Percentiles rank a stretch among this genome's conserved stretches.
Evolutionary conservation across 768 basidiomycete species (phyloP).

Genomic region (Ramaria rubella): DNA sequence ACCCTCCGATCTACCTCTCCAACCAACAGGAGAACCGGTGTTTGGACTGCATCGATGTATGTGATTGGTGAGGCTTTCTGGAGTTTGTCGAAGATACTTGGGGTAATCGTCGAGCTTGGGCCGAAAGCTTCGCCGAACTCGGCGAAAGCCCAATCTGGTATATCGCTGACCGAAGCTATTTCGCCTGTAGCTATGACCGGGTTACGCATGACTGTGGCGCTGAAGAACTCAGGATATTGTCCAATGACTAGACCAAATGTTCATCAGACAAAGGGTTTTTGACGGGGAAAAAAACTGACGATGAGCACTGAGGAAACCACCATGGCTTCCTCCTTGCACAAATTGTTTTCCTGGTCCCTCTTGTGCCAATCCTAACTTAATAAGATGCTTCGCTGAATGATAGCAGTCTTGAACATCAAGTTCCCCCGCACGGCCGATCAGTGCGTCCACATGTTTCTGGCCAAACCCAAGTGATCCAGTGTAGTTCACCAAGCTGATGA

Average conservation of each 20-base stretch:
- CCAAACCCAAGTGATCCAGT: constrained; percentile 64
- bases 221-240: constrained; percentile 53
- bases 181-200: constrained; percentile 62
- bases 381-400: constrained; percentile 44
- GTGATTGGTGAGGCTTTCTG: constrained; percentile 50
- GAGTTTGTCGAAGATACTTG: constrained; percentile 38
- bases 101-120: constrained; percentile 35
- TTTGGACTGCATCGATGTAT: constrained; percentile 41
- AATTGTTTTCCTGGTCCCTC: constrained; percentile 46
- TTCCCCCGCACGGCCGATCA: constrained; percentile 54
- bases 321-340: constrained; percentile 62
- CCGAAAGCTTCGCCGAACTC: constrained; percentile 34
- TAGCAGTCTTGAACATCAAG: constrained; percentile 64
- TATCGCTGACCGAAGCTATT: constrained; percentile 46
- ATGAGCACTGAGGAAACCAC: constrained; percentile 57
- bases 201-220: constrained; percentile 58
- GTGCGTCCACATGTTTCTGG: constrained; percentile 45
- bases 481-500: constrained; percentile 57
- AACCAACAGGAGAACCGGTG: constrained; percentile 51
- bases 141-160: constrained; percentile 58
- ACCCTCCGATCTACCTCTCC: constrained; percentile 59
- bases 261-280: neutral
- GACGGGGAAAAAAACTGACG: constrained; percentile 32
- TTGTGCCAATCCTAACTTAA: constrained; percentile 42
- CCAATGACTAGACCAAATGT: constrained; percentile 44